Conservation (phyloP, 345 rosid genomes). For the Gossypium herbaceum region DNA sequence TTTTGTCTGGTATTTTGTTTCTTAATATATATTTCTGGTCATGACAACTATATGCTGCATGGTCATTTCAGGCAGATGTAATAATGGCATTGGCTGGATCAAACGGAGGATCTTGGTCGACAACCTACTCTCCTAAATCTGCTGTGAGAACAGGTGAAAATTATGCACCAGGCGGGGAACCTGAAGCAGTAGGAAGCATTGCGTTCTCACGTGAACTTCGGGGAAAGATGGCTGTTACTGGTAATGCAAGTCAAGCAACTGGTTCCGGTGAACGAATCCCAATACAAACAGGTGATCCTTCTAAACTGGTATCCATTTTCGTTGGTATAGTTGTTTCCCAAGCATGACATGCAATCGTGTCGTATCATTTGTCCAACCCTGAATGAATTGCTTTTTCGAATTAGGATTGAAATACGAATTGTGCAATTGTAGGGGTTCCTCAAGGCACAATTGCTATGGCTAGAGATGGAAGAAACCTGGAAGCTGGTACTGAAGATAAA, state of each 20-base stretch:
- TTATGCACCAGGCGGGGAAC: constrained; percentile 26
- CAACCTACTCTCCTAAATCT: constrained; percentile 65
- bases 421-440: constrained; percentile 31
- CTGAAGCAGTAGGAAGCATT: constrained; percentile 27
- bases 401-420: background rate
- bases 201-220: constrained; percentile 42
- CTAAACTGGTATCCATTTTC: background rate
- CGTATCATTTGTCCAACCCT: background rate
- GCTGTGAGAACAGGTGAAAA: constrained; percentile 29
- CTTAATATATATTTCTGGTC: background rate
- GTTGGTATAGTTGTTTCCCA: background rate
- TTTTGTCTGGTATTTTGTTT: background rate
- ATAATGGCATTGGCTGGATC: constrained; percentile 98
- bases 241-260: constrained; percentile 28
- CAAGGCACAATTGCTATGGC: constrained; percentile 14
- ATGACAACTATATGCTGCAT: constrained; percentile 20
- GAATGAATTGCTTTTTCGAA: background rate
- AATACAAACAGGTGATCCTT: constrained; percentile 44
- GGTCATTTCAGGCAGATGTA: constrained; percentile 72
- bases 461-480: constrained; percentile 45
- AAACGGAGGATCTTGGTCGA: constrained; percentile 95
- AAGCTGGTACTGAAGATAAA: constrained; percentile 43
- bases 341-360: background rate
- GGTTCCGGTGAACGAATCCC: constrained; percentile 38
- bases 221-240: constrained; percentile 26